Evolutionary conservation across 331 rosid species (phyloP).

Genomic region (Pyrus hybrid): DNA sequence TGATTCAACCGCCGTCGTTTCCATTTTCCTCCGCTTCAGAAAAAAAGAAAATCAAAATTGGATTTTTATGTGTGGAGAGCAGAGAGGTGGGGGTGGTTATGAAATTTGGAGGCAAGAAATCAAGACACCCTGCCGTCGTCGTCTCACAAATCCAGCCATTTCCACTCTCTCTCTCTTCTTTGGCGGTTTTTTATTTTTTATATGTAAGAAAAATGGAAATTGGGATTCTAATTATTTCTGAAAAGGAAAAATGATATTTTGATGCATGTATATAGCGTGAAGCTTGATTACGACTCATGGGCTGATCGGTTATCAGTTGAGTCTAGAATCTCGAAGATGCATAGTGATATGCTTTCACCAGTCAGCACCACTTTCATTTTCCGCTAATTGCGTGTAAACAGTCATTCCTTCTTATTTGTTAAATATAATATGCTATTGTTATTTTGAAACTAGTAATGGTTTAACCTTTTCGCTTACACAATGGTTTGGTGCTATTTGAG

Average conservation of each 20-base stretch:
- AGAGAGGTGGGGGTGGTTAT: background rate
- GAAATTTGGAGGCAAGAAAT: constrained; percentile 2
- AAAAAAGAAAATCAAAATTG: background rate
- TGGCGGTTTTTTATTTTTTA: background rate
- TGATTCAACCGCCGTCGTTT: constrained; percentile 31
- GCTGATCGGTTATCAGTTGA: background rate
- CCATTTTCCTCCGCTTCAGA: constrained; percentile 25
- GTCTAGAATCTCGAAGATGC: background rate
- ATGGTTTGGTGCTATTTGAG: no score
- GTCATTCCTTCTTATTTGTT: no score
- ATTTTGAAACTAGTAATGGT: no score
- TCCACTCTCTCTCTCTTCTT: constrained; percentile 1
- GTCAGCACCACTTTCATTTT: no score
- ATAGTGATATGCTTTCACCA: no score
- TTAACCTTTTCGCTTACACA: no score
- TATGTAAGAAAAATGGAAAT: background rate
- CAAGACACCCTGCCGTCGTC: background rate
- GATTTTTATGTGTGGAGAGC: background rate
- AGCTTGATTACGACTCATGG: constrained; percentile 20
- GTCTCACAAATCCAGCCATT: constrained; percentile 17
- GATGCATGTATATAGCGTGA: constrained; percentile 14
- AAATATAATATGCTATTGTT: no score
- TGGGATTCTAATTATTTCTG: background rate
- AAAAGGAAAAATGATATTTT: background rate
- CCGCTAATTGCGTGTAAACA: no score